phyloP scores from a whole-genome alignment of 1,139 yeast genomes.

The Sporopachydermia cereana region DNA sequence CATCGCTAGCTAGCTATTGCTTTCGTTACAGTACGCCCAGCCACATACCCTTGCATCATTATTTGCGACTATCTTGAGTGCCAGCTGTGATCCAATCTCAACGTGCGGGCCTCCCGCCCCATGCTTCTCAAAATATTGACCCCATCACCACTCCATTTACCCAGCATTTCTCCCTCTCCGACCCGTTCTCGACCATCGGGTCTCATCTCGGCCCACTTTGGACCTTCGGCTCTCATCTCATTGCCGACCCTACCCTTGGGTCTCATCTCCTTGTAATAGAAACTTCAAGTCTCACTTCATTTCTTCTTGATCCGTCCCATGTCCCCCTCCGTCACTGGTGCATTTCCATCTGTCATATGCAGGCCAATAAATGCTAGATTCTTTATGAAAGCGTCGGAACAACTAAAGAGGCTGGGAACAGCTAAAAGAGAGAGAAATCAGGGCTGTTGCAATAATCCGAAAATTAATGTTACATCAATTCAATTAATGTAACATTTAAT shows the following conservation, averaged over 20 bases:
- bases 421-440: too few species aligned
- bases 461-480: background rate
- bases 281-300: background rate
- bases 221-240: background rate
- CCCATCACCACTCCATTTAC: background rate
- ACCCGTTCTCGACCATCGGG: background rate
- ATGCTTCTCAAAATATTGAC: too few species aligned
- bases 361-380: background rate
- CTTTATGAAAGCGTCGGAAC: background rate
- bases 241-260: background rate
- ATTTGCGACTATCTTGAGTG: background rate
- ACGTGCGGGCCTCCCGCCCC: background rate
- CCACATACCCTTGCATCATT: too few species aligned
- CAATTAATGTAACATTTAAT: background rate
- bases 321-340: background rate
- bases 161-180: background rate
- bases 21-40: too few species aligned
- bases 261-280: background rate
- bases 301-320: background rate
- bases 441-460: background rate
- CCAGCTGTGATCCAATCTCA: background rate
- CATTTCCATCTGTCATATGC: too few species aligned
- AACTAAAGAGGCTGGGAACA: background rate
- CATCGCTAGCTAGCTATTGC: too few species aligned
- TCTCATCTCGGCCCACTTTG: background rate